Evolutionary conservation across 768 basidiomycete species (phyloP).

Genomic region (Rhodosporidiobolus odoratus): DNA sequence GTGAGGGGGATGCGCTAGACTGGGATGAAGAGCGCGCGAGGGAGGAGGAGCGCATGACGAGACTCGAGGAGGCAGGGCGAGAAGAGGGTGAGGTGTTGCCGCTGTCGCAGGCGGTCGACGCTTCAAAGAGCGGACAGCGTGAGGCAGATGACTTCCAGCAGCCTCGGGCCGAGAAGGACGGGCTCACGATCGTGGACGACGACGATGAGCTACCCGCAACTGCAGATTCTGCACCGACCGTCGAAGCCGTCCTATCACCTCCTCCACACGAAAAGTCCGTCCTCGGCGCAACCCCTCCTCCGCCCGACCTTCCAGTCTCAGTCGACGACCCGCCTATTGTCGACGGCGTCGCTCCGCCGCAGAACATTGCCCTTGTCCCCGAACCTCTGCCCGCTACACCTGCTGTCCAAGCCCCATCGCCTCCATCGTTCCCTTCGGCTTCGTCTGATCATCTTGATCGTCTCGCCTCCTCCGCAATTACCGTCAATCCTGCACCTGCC

Average conservation of each 20-base stretch:
- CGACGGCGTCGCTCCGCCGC: slow-evolving; percentile 17
- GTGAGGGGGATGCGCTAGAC: neutral
- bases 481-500: neutral
- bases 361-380: slow-evolving; percentile 2
- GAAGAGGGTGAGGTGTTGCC: neutral
- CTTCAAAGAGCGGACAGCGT: accelerated
- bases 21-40: neutral
- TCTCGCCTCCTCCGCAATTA: no score
- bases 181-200: slow-evolving; percentile 10
- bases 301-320: neutral
- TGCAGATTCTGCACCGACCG: neutral
- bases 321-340: neutral
- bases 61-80: neutral
- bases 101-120: neutral
- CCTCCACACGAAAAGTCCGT: neutral
- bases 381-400: neutral
- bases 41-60: neutral
- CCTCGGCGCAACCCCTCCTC: slow-evolving; percentile 13
- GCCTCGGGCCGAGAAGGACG: neutral
- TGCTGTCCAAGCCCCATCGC: no score
- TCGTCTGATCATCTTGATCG: no score
- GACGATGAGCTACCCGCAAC: neutral
- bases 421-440: no score
- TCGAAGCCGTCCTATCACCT: neutral
- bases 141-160: neutral